Conservation (phyloP, 768 basidiomycete species). For the Boletellus ananas region DNA sequence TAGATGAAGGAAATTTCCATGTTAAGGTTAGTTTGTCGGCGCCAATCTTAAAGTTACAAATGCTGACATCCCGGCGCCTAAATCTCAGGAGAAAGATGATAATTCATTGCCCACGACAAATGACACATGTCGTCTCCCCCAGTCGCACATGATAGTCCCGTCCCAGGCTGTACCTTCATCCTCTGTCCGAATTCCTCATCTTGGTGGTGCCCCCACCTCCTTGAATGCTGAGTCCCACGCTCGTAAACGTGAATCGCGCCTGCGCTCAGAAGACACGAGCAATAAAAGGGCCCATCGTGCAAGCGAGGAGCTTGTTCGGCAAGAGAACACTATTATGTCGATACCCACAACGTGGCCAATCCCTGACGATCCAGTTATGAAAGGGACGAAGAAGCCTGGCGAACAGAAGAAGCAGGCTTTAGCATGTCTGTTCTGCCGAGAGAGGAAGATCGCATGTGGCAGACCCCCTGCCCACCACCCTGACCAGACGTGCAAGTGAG, state of each 20-base stretch:
- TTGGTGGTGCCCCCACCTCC: slow-evolving; percentile 4
- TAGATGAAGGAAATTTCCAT: slow-evolving; percentile 25
- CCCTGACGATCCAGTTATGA: slow-evolving; percentile 32
- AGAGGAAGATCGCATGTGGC: slow-evolving; percentile 50
- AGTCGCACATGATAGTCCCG: slow-evolving; percentile 22
- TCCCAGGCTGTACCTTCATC: slow-evolving; percentile 18
- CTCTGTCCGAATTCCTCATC: slow-evolving; percentile 15
- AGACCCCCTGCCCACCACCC: slow-evolving; percentile 35
- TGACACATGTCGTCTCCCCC: slow-evolving; percentile 24
- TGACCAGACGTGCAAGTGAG: slow-evolving; percentile 47
- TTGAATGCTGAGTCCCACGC: slow-evolving; percentile 15
- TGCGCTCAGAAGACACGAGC: slow-evolving; percentile 24
- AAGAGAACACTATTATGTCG: slow-evolving; percentile 22
- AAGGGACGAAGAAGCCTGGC: slow-evolving; percentile 32
- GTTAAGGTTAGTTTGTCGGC: slow-evolving; percentile 31
- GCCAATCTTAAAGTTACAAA: slow-evolving; percentile 27
- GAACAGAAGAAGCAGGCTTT: slow-evolving; percentile 45
- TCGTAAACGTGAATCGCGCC: slow-evolving; percentile 16
- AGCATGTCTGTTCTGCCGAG: slow-evolving; percentile 47
- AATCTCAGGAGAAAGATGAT: slow-evolving; percentile 28
- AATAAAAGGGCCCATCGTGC: slow-evolving; percentile 30
- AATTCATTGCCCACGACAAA: slow-evolving; percentile 17
- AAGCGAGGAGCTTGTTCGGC: slow-evolving; percentile 28
- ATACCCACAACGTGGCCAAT: slow-evolving; percentile 31
- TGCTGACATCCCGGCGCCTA: slow-evolving; percentile 22